A percentile compares a stretch with the other conserved stretches of the same genome.
Evolutionary conservation across 768 basidiomycete species (phyloP).

Genomic region (Suillus ampliporus): DNA sequence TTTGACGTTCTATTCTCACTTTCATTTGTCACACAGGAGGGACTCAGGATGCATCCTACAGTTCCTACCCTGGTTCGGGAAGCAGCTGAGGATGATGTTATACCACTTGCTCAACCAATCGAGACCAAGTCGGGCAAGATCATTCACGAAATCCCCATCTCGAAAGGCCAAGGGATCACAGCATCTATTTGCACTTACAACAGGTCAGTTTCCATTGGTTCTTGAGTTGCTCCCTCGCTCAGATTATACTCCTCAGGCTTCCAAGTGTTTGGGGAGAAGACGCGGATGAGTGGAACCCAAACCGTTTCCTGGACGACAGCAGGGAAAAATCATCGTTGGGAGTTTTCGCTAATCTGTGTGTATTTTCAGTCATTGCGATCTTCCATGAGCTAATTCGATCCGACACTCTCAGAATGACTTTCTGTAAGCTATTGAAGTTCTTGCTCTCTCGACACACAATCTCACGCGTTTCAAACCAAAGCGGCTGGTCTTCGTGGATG

Average conservation of each 20-base stretch:
- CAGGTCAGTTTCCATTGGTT: slow-evolving; percentile 27
- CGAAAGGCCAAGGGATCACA: slow-evolving; percentile 24
- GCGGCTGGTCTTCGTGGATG: slow-evolving; percentile 18
- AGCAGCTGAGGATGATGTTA: slow-evolving; percentile 36
- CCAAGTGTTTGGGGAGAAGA: slow-evolving; percentile 25
- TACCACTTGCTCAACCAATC: slow-evolving; percentile 40
- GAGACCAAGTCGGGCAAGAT: slow-evolving; percentile 27
- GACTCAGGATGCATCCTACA: slow-evolving; percentile 39
- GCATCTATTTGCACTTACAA: slow-evolving; percentile 31
- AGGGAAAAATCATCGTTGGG: slow-evolving; percentile 11
- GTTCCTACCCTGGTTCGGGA: slow-evolving; percentile 31
- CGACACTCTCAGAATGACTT: slow-evolving; percentile 15
- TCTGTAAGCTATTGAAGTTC: slow-evolving; percentile 9
- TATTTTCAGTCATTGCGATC: not conserved
- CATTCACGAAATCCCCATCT: slow-evolving; percentile 22
- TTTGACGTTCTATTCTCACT: not conserved
- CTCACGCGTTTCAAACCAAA: not conserved
- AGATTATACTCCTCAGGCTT: slow-evolving; percentile 6
- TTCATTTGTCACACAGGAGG: slow-evolving; percentile 23
- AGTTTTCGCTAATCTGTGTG: slow-evolving; percentile 19
- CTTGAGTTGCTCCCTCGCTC: not conserved
- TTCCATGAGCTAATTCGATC: not conserved
- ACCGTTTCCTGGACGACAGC: slow-evolving; percentile 18
- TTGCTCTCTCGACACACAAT: not conserved
- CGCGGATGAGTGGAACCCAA: slow-evolving; percentile 28